Base-by-base conservation (phyloP, 2,329 filamentous ascomycete genomes). In the Aspergillus sp. region DNA sequence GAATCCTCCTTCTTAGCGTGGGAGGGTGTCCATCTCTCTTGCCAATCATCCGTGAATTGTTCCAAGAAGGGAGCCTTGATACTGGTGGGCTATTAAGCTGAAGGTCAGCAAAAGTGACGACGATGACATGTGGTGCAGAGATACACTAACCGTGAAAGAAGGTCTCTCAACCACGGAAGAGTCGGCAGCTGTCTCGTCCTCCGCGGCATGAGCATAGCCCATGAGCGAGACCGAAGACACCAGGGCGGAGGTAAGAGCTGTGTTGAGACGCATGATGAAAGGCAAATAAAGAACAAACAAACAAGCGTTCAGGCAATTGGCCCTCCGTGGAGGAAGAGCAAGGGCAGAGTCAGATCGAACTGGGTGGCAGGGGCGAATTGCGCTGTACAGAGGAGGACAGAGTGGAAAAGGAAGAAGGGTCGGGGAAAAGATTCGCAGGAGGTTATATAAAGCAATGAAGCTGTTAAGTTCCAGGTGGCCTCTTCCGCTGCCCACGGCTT, bases 41-140 rank as follows among this genome's bases (percentile, higher is more conserved):
- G 91, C 94, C 94, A 98, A 81, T 92, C 93, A 71, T 96, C 91
- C 81, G 92, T 96, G 84, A 99, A 99, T 81, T 99, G 95, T 84
- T 99, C 95, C 68, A 98, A 83, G 87, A 99, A 99, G 64, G 93
- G 92, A 70, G 90, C 95, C 83, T 97, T 95, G 74, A 98, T 79
- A 66, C 83, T 86, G 68, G 93, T 92, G 63, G 95, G 93, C 94
- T 99, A 74, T 17, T 49, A 41, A 57, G 23, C 13, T 11, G 46
- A 41, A 8, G 48, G 64, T 71, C 54, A 69, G 68, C 59, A 59
- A 28, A 45, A 5, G n/a, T 47, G 41, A 19, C 46, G 25, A 43
- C 45, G 30, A 54, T 51, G 31, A 59, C 59, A 43, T 52, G 38
- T 57, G 13, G 23, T 5, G 59, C 54, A 47, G n/a, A 23, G 43